Evolutionary conservation across 768 basidiomycete genomes (phyloP).

Genomic region (Boletus sp.): DNA sequence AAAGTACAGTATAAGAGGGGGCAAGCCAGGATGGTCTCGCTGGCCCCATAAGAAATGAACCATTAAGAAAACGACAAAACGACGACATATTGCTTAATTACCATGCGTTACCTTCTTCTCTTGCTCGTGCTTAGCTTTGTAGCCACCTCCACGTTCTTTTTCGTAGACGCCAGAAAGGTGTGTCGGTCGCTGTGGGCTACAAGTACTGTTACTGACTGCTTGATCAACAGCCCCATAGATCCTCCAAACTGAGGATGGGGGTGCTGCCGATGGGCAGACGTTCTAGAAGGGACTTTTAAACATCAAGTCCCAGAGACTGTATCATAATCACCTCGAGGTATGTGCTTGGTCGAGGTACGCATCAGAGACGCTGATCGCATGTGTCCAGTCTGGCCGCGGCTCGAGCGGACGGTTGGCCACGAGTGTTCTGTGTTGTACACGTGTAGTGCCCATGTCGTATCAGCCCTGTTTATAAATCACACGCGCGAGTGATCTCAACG

Average conservation of each 20-base stretch:
- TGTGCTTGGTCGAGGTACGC: neutral
- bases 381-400: neutral
- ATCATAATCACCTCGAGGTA: conserved; percentile 21
- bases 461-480: conserved; percentile 4
- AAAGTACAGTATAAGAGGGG: conserved; percentile 26
- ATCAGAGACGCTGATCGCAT: neutral
- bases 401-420: neutral
- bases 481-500: conserved; percentile 25
- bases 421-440: conserved; percentile 11
- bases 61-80: conserved; percentile 16
- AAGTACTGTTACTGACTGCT: conserved; percentile 2
- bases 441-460: conserved; percentile 9
- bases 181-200: conserved; percentile 3
- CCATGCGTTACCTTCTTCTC: conserved; percentile 29
- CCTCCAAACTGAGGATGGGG: conserved; percentile 10
- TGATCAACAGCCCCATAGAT: conserved; percentile 17
- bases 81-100: neutral
- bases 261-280: neutral
- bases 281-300: conserved; percentile 25
- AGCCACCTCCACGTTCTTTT: conserved; percentile 30
- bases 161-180: conserved; percentile 27
- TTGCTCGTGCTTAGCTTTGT: conserved; percentile 28
- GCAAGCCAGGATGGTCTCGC: neutral
- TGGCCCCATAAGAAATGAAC: conserved; percentile 31
- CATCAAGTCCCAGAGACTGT: conserved; percentile 26